Conservation (phyloP, 805 yeast genomes). For the Nakazawaea anatomiae region DNA sequence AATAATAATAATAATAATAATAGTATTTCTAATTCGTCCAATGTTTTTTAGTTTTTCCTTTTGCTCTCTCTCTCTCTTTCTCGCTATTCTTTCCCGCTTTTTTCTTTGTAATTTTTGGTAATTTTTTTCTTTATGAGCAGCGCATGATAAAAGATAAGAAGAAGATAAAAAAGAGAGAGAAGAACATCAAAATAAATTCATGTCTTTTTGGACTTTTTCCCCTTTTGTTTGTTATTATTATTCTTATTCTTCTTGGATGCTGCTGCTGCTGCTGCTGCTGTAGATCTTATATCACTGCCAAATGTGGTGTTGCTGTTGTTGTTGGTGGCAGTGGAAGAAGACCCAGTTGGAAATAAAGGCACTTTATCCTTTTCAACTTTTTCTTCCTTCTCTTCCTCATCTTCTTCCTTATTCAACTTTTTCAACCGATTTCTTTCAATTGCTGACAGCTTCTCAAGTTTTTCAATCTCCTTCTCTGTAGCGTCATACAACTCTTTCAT, state of each 20-base stretch:
- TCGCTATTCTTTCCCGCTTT: too few relatives aligned
- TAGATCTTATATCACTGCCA: background rate
- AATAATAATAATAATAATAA: too few relatives aligned
- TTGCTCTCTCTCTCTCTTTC: background rate
- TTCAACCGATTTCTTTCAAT: conserved; percentile 47
- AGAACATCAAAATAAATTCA: too few relatives aligned
- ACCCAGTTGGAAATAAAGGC: conserved; percentile 7
- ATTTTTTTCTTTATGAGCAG: too few relatives aligned
- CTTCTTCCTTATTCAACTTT: conserved; percentile 1
- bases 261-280: background rate
- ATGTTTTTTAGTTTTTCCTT: background rate
- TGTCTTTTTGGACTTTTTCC: background rate
- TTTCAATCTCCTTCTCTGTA: conserved; percentile 52
- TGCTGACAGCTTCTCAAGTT: conserved; percentile 68
- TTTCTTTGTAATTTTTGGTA: too few relatives aligned
- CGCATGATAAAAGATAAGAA: too few relatives aligned
- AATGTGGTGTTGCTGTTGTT: background rate
- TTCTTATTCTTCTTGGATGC: background rate
- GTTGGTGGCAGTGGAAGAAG: background rate
- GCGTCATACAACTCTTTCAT: conserved; percentile 55
- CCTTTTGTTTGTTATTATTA: background rate
- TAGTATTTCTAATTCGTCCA: background rate
- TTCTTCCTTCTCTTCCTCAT: background rate
- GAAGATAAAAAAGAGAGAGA: too few relatives aligned
- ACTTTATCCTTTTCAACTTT: conserved; percentile 9